Percentiles rank a stretch among this genome's conserved stretches.
phyloP scores from a whole-genome alignment of 805 yeast species.

The Wickerhamiella siamensis region DNA sequence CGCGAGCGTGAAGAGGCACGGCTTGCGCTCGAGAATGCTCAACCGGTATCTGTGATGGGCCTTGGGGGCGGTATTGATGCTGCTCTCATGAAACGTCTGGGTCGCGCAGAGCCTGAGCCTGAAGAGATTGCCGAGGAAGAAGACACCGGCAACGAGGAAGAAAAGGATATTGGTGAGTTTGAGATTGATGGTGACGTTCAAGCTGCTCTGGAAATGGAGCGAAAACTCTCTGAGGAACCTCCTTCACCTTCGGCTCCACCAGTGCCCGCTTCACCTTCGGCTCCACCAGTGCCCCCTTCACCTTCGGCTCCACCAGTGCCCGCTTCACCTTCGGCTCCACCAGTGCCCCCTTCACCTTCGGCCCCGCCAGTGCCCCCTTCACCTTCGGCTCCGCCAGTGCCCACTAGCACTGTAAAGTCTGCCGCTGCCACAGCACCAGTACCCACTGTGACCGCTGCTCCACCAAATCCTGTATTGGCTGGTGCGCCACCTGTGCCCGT shows the following conservation, averaged over 20 bases:
- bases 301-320: slow-evolving; percentile 3
- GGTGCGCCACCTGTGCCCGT: neutral
- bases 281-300: slow-evolving; percentile 10
- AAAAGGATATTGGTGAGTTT: neutral
- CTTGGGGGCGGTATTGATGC: slow-evolving; percentile 3
- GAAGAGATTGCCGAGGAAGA: neutral
- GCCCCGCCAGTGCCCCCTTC: slow-evolving; percentile 12
- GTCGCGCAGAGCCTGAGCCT: neutral
- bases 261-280: slow-evolving; percentile 1
- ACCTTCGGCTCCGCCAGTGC: slow-evolving; percentile 5
- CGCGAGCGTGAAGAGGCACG: slow-evolving; percentile 11
- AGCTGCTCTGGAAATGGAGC: neutral
- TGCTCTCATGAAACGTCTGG: slow-evolving; percentile 1
- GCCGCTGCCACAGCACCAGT: slow-evolving; percentile 7
- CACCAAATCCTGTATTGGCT: neutral
- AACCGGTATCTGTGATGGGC: slow-evolving; percentile 6
- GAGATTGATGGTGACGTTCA: neutral
- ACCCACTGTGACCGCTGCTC: slow-evolving; percentile 4
- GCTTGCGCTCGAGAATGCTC: slow-evolving; percentile 3
- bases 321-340: slow-evolving; percentile 5
- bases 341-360: slow-evolving; percentile 9
- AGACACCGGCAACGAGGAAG: neutral
- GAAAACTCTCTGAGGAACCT: neutral
- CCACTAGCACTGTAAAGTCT: no score
- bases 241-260: neutral